phyloP scores from a whole-genome alignment of 768 basidiomycete genomes.

The Dictyophora rubrovolvata region DNA sequence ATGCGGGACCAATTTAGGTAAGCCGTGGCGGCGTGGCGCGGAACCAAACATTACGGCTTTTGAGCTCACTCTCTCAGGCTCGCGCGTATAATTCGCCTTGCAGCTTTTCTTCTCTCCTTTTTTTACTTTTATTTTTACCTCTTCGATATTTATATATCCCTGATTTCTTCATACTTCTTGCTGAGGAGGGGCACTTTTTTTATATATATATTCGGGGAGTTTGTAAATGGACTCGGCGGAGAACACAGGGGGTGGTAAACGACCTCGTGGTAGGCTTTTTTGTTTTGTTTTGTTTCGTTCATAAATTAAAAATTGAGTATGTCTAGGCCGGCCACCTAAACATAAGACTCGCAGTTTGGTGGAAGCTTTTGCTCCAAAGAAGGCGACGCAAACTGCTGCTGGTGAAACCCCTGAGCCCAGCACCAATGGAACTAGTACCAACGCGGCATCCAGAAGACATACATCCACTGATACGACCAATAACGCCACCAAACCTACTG shows the following conservation, averaged over 20 bases:
- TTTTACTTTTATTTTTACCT: neutral
- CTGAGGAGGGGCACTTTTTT: neutral
- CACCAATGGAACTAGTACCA: neutral
- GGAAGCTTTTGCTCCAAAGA: neutral
- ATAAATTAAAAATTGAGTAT: too few relatives aligned
- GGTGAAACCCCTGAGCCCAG: too few relatives aligned
- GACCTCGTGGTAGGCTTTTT: neutral
- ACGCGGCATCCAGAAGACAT: neutral
- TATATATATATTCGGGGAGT: neutral
- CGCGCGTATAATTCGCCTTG: too few relatives aligned
- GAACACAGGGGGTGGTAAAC: neutral
- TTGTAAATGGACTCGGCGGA: neutral
- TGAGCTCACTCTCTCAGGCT: too few relatives aligned
- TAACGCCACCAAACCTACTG: neutral
- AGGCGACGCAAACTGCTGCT: too few relatives aligned
- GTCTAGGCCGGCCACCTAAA: neutral
- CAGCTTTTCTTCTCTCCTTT: neutral
- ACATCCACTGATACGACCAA: neutral
- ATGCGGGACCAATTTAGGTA: too few relatives aligned
- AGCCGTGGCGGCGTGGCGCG: too few relatives aligned
- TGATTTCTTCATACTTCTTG: neutral
- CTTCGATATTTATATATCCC: neutral
- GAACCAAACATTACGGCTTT: too few relatives aligned
- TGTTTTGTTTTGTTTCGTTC: neutral
- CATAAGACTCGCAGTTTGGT: neutral